Conservation (phyloP, 257 asterid species). For the Ballota nigra region DNA sequence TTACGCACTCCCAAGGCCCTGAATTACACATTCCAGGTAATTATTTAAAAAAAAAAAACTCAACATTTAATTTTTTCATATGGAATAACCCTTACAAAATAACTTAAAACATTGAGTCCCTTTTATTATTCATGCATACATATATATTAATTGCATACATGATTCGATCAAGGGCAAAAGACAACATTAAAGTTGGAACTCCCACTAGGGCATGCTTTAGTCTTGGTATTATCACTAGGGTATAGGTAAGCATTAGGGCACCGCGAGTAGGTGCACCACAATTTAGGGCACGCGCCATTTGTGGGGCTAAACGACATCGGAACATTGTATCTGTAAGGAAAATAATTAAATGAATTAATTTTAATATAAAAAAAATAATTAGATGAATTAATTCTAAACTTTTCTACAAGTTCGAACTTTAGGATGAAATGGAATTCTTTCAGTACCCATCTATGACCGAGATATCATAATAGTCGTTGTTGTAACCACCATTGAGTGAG, state of each 20-base stretch:
- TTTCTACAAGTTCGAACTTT: too few species aligned
- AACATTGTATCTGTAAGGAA: too few species aligned
- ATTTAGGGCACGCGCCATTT: not conserved
- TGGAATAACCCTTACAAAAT: not conserved
- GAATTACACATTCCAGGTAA: too few species aligned
- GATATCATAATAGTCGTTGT: conserved; percentile 34
- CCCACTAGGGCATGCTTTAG: not conserved
- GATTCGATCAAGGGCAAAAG: not conserved
- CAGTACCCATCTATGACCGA: not conserved
- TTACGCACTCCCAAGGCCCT: too few species aligned
- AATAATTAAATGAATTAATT: too few species aligned
- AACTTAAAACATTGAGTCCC: not conserved
- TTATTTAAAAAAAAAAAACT: too few species aligned
- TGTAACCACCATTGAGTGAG: conserved; percentile 24
- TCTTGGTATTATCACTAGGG: not conserved
- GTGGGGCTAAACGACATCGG: not conserved
- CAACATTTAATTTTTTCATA: too few species aligned
- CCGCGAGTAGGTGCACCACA: not conserved
- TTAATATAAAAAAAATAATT: too few species aligned
- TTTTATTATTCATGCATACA: too few species aligned
- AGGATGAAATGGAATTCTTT: too few species aligned
- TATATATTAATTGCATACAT: too few species aligned
- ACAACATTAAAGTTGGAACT: not conserved
- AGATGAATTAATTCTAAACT: too few species aligned
- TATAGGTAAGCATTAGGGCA: not conserved